Conservation (phyloP, 2,329 filamentous ascomycete genomes). For the Verticillium isaacii region DNA sequence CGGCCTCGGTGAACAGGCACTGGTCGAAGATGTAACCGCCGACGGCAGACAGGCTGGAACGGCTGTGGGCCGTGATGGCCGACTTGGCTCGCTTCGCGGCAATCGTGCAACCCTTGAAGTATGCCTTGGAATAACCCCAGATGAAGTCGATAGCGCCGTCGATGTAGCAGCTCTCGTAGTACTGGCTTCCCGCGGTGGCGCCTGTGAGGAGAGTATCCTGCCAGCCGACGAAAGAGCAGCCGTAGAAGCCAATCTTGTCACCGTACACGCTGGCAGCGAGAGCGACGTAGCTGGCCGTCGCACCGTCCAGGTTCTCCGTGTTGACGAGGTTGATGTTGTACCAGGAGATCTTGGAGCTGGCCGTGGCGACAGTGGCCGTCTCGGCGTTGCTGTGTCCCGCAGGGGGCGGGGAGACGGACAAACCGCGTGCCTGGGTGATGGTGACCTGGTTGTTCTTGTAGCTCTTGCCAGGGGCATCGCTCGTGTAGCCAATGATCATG, state of each 20-base stretch:
- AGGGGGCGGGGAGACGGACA: constrained; percentile 1
- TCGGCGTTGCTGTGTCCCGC: constrained; percentile 41
- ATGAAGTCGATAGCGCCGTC: constrained; percentile 45
- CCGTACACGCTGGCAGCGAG: constrained; percentile 39
- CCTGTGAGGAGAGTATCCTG: constrained; percentile 46
- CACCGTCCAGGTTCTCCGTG: constrained; percentile 5
- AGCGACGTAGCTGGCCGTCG: constrained; percentile 31
- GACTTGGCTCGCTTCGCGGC: constrained; percentile 19
- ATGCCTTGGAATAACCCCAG: constrained; percentile 23
- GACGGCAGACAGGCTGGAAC: constrained; percentile 29
- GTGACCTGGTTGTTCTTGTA: constrained; percentile 55
- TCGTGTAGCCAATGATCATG: constrained; percentile 55
- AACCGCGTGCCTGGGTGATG: constrained; percentile 39
- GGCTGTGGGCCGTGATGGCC: constrained; percentile 39
- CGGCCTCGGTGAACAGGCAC: constrained; percentile 45
- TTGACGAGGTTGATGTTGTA: constrained; percentile 56
- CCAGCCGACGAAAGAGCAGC: constrained; percentile 36
- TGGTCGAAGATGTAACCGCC: constrained; percentile 35
- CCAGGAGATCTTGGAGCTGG: constrained; percentile 38
- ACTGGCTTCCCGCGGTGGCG: constrained; percentile 31
- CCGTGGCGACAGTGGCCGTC: constrained; percentile 40
- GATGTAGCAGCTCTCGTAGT: constrained; percentile 38
- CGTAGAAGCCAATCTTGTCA: constrained; percentile 39
- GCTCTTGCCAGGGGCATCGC: constrained; percentile 32
- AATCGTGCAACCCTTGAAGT: constrained; percentile 23